phyloP scores from a whole-genome alignment of 2,329 filamentous ascomycete genomes.

The Fusarium sp. region DNA sequence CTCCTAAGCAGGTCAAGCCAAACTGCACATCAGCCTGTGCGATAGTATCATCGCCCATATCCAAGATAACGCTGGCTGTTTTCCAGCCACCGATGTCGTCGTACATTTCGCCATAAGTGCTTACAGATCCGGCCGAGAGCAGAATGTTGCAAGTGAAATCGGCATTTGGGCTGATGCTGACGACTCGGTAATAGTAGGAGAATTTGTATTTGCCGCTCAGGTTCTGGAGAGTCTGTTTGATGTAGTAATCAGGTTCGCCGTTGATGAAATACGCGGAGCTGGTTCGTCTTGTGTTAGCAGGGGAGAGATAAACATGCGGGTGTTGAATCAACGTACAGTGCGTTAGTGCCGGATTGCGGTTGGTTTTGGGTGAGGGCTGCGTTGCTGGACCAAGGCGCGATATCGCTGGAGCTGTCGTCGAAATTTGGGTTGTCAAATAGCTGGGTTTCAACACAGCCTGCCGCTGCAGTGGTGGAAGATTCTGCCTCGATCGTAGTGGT shows the following conservation, averaged over 20 bases:
- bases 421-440: not conserved
- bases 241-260: not conserved
- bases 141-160: not conserved
- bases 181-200: not conserved
- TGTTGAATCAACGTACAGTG: not conserved
- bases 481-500: not conserved
- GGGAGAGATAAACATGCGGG: rapidly evolving
- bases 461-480: not conserved
- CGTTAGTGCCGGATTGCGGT: not conserved
- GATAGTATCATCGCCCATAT: not conserved
- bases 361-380: not conserved
- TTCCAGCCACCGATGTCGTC: not conserved
- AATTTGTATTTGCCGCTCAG: not conserved
- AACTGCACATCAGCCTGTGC: not conserved
- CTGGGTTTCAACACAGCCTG: not conserved
- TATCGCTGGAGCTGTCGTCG: not conserved
- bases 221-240: not conserved
- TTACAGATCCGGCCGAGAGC: not conserved
- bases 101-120: rapidly evolving
- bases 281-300: not conserved
- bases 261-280: not conserved
- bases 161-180: rapidly evolving
- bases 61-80: not conserved
- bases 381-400: not conserved
- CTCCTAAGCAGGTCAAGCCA: not conserved